phyloP scores from a whole-genome alignment of 192 early-diverging fungal genomes.

The Rhizophagus prolifer region DNA sequence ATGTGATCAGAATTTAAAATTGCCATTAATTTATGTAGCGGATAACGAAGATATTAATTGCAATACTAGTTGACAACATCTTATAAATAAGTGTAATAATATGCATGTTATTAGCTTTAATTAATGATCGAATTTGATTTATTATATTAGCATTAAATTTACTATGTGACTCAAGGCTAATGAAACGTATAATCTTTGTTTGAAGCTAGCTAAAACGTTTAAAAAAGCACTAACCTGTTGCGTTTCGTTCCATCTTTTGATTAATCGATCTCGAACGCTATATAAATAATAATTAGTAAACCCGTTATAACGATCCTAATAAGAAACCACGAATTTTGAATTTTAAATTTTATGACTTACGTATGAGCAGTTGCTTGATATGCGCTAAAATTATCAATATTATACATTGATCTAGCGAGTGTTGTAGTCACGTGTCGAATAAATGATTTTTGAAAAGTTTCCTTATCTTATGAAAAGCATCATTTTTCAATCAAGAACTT shows the following conservation, averaged over 20 bases:
- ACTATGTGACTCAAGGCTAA: too few species aligned
- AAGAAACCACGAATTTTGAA: not conserved
- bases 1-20: too few species aligned
- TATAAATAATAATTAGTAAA: not conserved
- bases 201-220: not conserved
- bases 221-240: constrained; percentile 60
- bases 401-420: constrained; percentile 81
- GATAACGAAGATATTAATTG: too few species aligned
- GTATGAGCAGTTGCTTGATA: constrained; percentile 92
- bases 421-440: constrained; percentile 89
- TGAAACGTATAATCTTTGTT: too few species aligned
- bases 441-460: constrained; percentile 81
- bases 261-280: constrained; percentile 87
- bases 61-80: too few species aligned
- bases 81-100: too few species aligned
- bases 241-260: constrained; percentile 93
- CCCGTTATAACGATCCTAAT: not conserved
- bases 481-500: not conserved
- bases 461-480: constrained; percentile 51
- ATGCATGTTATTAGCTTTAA: too few species aligned
- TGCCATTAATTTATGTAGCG: too few species aligned
- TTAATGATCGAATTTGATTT: too few species aligned
- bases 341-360: constrained; percentile 36
- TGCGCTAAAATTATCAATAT: constrained; percentile 89
- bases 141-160: too few species aligned